Evolutionary conservation across 202 grass and related monocot genomes (phyloP).

Genomic region (Bolboschoenoplectus hybrid): DNA sequence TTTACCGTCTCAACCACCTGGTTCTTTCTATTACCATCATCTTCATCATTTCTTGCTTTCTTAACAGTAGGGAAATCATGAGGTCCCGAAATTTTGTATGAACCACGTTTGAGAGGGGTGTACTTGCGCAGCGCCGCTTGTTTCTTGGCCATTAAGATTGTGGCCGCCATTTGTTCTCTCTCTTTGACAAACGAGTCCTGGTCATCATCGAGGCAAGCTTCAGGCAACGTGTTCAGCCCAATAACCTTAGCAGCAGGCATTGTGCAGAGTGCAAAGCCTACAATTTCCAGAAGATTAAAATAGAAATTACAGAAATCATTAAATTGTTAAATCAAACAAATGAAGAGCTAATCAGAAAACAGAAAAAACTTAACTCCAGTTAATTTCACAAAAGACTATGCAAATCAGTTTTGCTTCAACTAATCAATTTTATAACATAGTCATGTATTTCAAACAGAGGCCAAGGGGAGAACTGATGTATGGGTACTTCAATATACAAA

Average conservation of each 20-base stretch:
- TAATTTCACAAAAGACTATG: not conserved
- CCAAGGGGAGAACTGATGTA: not conserved
- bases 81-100: not conserved
- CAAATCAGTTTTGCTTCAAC: not conserved
- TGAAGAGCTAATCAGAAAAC: not conserved
- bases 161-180: slow-evolving; percentile 29
- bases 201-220: not conserved
- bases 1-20: slow-evolving; percentile 13
- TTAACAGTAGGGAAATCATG: not conserved
- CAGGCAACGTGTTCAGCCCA: not conserved
- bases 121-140: slow-evolving; percentile 24
- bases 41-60: slow-evolving; percentile 7
- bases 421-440: not conserved
- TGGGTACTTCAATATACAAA: not conserved
- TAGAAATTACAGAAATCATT: not conserved
- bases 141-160: slow-evolving; percentile 35
- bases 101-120: slow-evolving; percentile 31
- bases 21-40: slow-evolving; percentile 24
- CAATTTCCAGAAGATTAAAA: not conserved
- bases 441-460: not conserved
- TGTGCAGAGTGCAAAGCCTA: not conserved
- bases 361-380: not conserved
- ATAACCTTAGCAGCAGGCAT: slow-evolving; percentile 26
- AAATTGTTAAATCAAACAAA: not conserved
- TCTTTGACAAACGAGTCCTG: slow-evolving; percentile 27